phyloP scores from a whole-genome alignment of 345 rosid species.

The Aquilaria sinensis region DNA sequence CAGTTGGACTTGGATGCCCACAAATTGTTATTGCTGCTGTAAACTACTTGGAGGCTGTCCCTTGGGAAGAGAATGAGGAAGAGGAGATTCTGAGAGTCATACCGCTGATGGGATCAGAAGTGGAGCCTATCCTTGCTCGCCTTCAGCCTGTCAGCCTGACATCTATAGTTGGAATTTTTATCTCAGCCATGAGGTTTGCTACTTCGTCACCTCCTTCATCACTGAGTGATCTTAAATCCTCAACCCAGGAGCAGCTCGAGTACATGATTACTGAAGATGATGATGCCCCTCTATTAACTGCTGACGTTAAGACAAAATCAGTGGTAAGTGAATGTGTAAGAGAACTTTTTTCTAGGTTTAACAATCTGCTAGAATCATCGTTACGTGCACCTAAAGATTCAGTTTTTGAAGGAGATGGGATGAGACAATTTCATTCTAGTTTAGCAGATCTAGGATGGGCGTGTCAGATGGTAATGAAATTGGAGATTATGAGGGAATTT shows the following conservation, averaged over 20 bases:
- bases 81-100: conserved; percentile 70
- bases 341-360: conserved; percentile 41
- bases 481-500: conserved; percentile 72
- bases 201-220: conserved; percentile 52
- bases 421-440: conserved; percentile 35
- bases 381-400: conserved; percentile 27
- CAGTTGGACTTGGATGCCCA: conserved; percentile 61
- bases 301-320: conserved; percentile 51
- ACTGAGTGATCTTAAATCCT: conserved; percentile 51
- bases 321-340: conserved; percentile 58
- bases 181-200: conserved; percentile 59
- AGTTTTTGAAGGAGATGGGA: conserved; percentile 19
- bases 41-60: conserved; percentile 87
- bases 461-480: conserved; percentile 60
- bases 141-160: conserved; percentile 64
- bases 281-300: conserved; percentile 61
- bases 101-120: conserved; percentile 62
- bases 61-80: conserved; percentile 95
- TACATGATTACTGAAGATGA: conserved; percentile 93
- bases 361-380: conserved; percentile 37
- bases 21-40: conserved; percentile 59
- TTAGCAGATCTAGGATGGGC: conserved; percentile 68
- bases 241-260: conserved; percentile 83
- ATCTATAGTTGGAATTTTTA: conserved; percentile 45
- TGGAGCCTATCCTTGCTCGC: conserved; percentile 67